phyloP scores from a whole-genome alignment of 345 rosid genomes.

The Lepidium sativum region DNA sequence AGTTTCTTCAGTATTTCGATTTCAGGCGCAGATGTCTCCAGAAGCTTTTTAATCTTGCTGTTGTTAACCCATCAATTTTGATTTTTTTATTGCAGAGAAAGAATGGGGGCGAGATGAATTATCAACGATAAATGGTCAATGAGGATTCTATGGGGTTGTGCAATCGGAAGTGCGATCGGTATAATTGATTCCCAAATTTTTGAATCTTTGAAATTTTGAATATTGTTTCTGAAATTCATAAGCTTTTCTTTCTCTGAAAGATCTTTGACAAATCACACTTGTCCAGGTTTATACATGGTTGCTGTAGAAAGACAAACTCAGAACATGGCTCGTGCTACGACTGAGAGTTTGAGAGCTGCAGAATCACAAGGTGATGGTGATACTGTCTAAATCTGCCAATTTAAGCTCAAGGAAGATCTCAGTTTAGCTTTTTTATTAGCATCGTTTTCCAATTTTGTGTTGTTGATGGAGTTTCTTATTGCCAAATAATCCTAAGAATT shows the following conservation, averaged over 20 bases:
- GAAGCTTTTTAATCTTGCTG: not conserved
- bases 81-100: not conserved
- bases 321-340: constrained; percentile 54
- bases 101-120: constrained; percentile 38
- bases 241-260: not conserved
- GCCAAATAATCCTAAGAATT: constrained; percentile 7
- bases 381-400: constrained; percentile 29
- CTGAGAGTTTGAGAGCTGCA: constrained; percentile 48
- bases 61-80: not conserved
- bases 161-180: constrained; percentile 64
- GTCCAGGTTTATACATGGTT: constrained; percentile 73
- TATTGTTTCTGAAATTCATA: not conserved
- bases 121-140: constrained; percentile 68
- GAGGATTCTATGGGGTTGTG: constrained; percentile 72
- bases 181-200: not conserved
- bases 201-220: not conserved
- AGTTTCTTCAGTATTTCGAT: not conserved
- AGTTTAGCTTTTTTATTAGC: no score
- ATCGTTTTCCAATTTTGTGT: not conserved
- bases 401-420: no score
- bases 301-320: constrained; percentile 68
- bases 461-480: constrained; percentile 19
- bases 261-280: not conserved
- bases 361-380: constrained; percentile 44
- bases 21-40: not conserved